Evolutionary conservation across 176 grass and related monocot species (phyloP).

Genomic region (Eleusine indica): DNA sequence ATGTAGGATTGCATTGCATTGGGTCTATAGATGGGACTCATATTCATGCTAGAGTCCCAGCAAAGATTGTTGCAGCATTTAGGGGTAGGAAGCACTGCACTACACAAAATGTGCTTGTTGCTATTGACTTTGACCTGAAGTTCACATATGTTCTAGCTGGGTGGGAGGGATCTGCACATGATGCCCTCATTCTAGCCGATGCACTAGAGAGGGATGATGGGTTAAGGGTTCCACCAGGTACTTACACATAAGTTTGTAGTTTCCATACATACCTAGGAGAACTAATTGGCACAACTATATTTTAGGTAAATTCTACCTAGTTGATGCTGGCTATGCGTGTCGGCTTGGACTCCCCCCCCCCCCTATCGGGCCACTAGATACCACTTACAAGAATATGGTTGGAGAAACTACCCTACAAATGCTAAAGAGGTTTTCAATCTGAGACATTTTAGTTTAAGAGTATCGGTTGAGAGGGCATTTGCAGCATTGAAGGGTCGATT

Average conservation of each 20-base stretch:
- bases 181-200: not conserved
- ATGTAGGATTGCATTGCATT: not conserved
- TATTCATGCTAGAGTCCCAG: not conserved
- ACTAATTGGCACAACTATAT: not conserved
- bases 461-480: too few relatives aligned
- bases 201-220: not conserved
- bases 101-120: not conserved
- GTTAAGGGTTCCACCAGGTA: not conserved
- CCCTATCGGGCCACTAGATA: too few relatives aligned
- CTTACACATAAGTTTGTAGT: not conserved
- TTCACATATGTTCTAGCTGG: not conserved
- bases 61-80: not conserved
- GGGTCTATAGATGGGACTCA: too few relatives aligned
- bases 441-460: too few relatives aligned
- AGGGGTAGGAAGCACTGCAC: too few relatives aligned
- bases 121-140: not conserved
- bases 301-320: constrained; percentile 3
- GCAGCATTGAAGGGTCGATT: too few relatives aligned
- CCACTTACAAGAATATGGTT: too few relatives aligned
- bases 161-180: not conserved
- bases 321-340: not conserved
- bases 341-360: too few relatives aligned
- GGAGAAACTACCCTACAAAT: too few relatives aligned
- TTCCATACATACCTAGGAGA: not conserved
- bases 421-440: too few relatives aligned